Conservation (phyloP, 768 basidiomycete genomes). For the Pholiota microspora region DNA sequence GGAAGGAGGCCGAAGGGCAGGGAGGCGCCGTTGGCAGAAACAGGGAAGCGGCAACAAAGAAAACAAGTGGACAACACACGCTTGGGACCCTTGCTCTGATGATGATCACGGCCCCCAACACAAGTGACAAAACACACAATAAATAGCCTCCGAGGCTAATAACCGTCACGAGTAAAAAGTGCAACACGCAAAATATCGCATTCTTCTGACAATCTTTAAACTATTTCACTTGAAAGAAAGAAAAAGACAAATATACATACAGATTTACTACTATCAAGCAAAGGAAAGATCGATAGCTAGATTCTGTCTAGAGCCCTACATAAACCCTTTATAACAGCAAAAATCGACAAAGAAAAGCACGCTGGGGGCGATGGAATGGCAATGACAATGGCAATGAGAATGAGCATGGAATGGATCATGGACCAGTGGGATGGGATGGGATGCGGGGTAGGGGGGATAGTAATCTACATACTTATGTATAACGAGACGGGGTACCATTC, state of each 20-base stretch:
- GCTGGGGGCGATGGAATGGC: constrained; percentile 17
- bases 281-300: constrained; percentile 16
- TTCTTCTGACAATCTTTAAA: not conserved
- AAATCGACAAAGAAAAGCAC: constrained; percentile 30
- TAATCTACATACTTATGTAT: constrained; percentile 41
- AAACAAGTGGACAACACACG: constrained; percentile 14
- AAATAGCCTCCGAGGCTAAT: constrained; percentile 14
- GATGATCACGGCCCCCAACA: constrained; percentile 6
- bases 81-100: constrained; percentile 10
- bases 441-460: constrained; percentile 9
- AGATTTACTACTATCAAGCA: constrained; percentile 22
- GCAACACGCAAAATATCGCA: not conserved
- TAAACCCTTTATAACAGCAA: constrained; percentile 24
- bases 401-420: too few species aligned
- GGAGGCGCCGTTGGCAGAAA: constrained; percentile 11
- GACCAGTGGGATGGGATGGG: constrained; percentile 16
- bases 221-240: constrained; percentile 16
- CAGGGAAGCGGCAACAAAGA: constrained; percentile 19
- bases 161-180: constrained; percentile 7
- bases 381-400: too few species aligned
- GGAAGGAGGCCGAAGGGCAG: constrained; percentile 1
- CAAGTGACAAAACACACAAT: constrained; percentile 9
- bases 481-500: constrained; percentile 17
- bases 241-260: constrained; percentile 32
- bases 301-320: constrained; percentile 25